Conservation (phyloP, 2,329 filamentous ascomycete species). For the Teratosphaeria gauchensis region DNA sequence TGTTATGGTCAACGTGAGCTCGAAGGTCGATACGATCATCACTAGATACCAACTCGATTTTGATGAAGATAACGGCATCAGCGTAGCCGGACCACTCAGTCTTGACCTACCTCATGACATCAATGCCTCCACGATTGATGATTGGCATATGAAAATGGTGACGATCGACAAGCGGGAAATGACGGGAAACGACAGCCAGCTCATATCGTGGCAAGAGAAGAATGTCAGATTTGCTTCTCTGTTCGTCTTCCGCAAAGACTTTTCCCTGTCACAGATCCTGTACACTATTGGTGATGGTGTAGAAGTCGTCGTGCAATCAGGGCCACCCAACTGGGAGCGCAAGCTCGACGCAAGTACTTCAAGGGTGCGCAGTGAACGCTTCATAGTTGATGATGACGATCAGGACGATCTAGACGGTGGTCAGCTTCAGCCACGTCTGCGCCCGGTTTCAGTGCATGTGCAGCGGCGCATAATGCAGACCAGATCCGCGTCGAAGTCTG, state of each 20-base stretch:
- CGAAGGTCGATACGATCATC: background rate
- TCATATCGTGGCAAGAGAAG: background rate
- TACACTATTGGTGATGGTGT: background rate
- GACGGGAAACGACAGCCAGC: background rate
- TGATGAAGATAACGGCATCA: background rate
- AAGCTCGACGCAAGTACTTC: slow-evolving; percentile 5
- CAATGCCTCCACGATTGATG: background rate
- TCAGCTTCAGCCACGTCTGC: background rate
- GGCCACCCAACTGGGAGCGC: slow-evolving; percentile 12
- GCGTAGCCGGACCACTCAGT: too few relatives aligned
- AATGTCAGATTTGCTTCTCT: background rate
- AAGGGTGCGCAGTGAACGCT: slow-evolving; percentile 5
- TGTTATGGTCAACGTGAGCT: background rate
- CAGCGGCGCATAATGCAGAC: background rate
- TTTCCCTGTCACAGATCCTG: background rate
- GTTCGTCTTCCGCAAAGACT: background rate
- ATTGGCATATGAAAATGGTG: background rate
- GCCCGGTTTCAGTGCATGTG: slow-evolving; percentile 1
- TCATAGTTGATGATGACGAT: slow-evolving; percentile 13
- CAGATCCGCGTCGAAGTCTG: background rate
- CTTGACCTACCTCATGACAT: background rate
- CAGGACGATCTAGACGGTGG: background rate
- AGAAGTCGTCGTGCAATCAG: background rate
- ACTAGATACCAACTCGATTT: background rate
- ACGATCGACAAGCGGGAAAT: background rate